Conservation (phyloP, 495 filamentous ascomycete genomes). For the Hypoxylon lienhwacheense region DNA sequence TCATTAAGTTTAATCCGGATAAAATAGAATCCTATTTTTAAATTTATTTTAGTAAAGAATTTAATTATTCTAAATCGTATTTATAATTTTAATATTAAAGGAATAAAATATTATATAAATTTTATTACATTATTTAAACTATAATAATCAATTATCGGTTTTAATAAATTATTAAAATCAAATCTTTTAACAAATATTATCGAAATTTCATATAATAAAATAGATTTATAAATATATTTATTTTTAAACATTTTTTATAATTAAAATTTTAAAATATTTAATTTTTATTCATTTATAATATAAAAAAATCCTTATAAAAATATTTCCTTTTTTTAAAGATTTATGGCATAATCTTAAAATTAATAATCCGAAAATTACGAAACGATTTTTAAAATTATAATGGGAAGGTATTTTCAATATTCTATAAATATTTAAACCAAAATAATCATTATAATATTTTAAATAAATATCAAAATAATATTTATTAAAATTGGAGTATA, state of each 20-base stretch:
- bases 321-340: neutral
- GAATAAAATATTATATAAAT: neutral
- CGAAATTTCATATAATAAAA: neutral
- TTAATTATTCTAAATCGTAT: neutral
- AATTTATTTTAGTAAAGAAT: neutral
- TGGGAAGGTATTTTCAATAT: neutral
- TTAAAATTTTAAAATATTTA: neutral
- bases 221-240: neutral
- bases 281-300: neutral
- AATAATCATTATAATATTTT: neutral
- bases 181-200: neutral
- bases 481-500: neutral
- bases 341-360: neutral
- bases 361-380: neutral
- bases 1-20: neutral
- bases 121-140: neutral
- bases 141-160: neutral
- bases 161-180: neutral
- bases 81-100: neutral
- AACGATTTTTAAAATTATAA: neutral
- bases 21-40: neutral
- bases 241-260: neutral
- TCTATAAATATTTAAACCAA: neutral
- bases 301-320: neutral
- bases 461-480: neutral